Conservation (phyloP, 2,329 filamentous ascomycete species). For the Cladorrhinum sp. region DNA sequence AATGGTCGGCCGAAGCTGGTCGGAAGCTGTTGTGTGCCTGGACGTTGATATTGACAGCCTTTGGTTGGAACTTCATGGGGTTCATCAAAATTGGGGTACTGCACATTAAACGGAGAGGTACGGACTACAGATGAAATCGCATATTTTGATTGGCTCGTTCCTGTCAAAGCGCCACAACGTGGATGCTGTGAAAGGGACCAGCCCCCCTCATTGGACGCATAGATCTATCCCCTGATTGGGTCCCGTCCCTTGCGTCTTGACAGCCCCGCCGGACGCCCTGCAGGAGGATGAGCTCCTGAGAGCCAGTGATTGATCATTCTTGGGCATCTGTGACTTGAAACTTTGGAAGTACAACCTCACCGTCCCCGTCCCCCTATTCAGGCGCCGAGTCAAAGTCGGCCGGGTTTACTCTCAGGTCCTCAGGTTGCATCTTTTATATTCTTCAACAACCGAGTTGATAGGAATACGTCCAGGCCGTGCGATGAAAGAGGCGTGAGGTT, state of each 20-base stretch:
- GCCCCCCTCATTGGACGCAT: slow-evolving; percentile 1
- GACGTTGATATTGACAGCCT: not conserved
- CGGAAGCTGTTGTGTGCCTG: not conserved
- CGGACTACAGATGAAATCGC: not conserved
- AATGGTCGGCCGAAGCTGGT: not conserved
- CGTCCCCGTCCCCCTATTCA: not conserved
- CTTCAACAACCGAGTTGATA: not conserved
- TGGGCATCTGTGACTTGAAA: not conserved
- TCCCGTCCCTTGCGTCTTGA: slow-evolving; percentile 8
- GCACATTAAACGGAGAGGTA: not conserved
- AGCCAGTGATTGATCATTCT: not conserved
- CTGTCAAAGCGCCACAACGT: not conserved
- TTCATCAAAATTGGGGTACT: not conserved
- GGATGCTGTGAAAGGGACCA: not conserved
- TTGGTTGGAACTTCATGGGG: not conserved
- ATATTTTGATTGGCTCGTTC: not conserved
- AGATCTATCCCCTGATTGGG: slow-evolving; percentile 4
- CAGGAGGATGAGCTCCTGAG: not conserved
- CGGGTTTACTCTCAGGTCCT: not conserved
- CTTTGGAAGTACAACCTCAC: not conserved
- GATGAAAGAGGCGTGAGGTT: not conserved
- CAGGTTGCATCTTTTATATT: not conserved
- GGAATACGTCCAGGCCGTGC: not conserved
- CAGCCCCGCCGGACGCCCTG: not conserved
- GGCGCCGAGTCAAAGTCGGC: not conserved